phyloP scores from a whole-genome alignment of 1,284 basidiomycete genomes.

The Cystobasidiaceae sp. region DNA sequence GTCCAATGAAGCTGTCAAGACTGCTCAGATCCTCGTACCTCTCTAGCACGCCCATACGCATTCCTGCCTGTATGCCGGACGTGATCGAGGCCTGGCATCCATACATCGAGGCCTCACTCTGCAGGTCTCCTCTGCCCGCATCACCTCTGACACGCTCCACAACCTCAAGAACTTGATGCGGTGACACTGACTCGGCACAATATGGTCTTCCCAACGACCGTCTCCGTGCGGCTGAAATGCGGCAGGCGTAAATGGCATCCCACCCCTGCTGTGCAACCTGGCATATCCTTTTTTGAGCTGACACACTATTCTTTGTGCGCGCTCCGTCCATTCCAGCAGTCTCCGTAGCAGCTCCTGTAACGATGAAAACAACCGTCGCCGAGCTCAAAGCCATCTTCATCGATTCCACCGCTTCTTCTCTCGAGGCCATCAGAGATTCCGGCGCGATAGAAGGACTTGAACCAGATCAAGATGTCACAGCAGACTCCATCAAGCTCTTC shows the following conservation, averaged over 20 bases:
- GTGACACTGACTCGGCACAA: no score
- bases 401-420: constrained; percentile 60
- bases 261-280: neutral
- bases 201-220: constrained; percentile 23
- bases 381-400: constrained; percentile 60
- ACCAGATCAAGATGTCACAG: neutral
- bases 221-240: constrained; percentile 32
- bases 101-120: no score
- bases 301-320: neutral
- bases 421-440: constrained; percentile 60
- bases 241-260: constrained; percentile 23
- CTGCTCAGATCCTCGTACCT: no score
- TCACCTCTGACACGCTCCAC: no score
- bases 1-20: no score
- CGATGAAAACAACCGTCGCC: constrained; percentile 59
- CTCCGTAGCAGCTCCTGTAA: constrained; percentile 7
- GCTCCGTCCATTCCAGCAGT: neutral
- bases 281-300: neutral
- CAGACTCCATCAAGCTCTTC: constrained; percentile 13
- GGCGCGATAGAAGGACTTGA: neutral
- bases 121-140: no score
- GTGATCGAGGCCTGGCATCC: no score
- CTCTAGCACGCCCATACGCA: no score
- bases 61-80: no score
- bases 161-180: no score